phyloP scores from a whole-genome alignment of 768 basidiomycete species.

The Tephrocybe rancida region DNA sequence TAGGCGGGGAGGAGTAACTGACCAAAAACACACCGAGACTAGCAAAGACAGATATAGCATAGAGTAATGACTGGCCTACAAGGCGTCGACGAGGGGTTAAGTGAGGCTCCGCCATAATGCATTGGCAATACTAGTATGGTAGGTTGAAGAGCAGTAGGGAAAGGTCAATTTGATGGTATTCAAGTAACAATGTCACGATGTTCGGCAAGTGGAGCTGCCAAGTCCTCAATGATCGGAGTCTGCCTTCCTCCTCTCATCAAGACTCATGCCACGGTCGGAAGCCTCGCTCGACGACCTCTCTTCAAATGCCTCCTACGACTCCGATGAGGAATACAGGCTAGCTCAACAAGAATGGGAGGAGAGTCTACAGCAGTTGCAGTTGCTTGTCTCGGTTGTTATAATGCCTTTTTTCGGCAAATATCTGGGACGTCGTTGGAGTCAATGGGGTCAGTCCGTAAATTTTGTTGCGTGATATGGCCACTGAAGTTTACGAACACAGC shows the following conservation, averaged over 20 bases:
- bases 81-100: slow-evolving; percentile 47
- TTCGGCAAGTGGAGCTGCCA: slow-evolving; percentile 18
- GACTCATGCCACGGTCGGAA: slow-evolving; percentile 61
- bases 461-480: neutral
- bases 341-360: slow-evolving; percentile 96
- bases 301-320: slow-evolving; percentile 56
- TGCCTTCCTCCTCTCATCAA: neutral
- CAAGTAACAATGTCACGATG: neutral
- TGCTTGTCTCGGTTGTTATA: slow-evolving; percentile 77
- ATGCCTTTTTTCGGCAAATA: slow-evolving; percentile 89
- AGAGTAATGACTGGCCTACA: slow-evolving; percentile 78
- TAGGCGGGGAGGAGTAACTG: slow-evolving; percentile 28
- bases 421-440: slow-evolving; percentile 83
- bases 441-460: slow-evolving; percentile 66
- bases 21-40: slow-evolving; percentile 88
- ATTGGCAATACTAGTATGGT: slow-evolving; percentile 33
- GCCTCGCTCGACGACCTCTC: slow-evolving; percentile 64
- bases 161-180: neutral
- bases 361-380: slow-evolving; percentile 80
- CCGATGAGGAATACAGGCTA: slow-evolving; percentile 70
- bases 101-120: slow-evolving; percentile 52
- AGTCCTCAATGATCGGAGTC: neutral
- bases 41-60: slow-evolving; percentile 78
- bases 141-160: slow-evolving; percentile 4
- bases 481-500: slow-evolving; percentile 39